Evolutionary conservation across 345 rosid genomes (phyloP), one percentile per base, ranked within the genome.

Genomic region (Gossypium sturtianum): DNA sequence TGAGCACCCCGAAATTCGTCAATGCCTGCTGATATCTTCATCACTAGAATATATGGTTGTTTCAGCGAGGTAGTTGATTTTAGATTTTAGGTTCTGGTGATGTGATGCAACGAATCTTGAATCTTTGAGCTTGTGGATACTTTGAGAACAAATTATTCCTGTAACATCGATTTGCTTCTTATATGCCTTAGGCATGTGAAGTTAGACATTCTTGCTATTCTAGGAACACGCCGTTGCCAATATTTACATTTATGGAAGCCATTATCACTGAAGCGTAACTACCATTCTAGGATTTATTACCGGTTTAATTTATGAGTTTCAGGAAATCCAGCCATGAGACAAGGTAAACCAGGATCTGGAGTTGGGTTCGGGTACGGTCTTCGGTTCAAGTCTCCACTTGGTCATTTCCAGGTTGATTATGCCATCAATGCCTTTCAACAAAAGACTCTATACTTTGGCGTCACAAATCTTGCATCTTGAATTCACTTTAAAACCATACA

Each of bases 241-340:
- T 34, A 4, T 34, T 34, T 34, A 34, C 38, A 4, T 34, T 34
- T 34, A 69, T 9, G 16, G 72, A 25, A 69, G 59, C 72, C 45
- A 44, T 25, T 51, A 51, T 69, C 44, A 49, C 10, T 69, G 57
- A 48, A 48, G 57, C 71, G 16, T 7, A 17, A 70, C 61, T 52
- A 43, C 44, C 45, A 8, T 13, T 29, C 38, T 6, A 34, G 38
- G 38, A 34, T 34, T 34, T 25, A 53, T 47, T 38, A 17, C 43
- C 38, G 19, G 44, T 57, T 56, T 27, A 12, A 12, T 19, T 11
- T 9, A 70, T 65, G 75, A n/a, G 54, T 83, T 85, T 77, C 89
- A 94, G 98, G 97, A 82, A 92, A 92, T 83, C 97, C 97, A 58
- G 87, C 97, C 0, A 27, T 85, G 78, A 90, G 98, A 72, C 94